phyloP scores from a whole-genome alignment of 345 rosid genomes.

The Capsella bursapastoris region DNA sequence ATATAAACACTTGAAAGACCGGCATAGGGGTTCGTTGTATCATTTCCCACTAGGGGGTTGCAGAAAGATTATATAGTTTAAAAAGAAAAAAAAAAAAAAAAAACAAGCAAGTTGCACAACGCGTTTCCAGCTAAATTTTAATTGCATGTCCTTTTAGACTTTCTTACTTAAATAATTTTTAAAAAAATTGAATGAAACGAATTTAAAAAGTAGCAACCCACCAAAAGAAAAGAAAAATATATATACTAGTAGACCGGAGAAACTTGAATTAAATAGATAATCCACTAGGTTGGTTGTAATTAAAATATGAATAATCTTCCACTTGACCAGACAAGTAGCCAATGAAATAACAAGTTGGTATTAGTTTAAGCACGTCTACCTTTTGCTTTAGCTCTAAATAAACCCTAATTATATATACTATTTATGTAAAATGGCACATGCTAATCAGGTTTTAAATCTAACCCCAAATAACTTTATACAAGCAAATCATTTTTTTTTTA shows the following conservation, averaged over 20 bases:
- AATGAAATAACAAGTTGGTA: constrained; percentile 40
- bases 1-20: constrained; percentile 4
- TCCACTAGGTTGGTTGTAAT: constrained; percentile 31
- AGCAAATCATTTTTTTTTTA: too few relatives aligned
- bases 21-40: constrained; percentile 38
- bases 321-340: constrained; percentile 41
- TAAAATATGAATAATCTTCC: constrained; percentile 38
- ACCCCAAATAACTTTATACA: too few relatives aligned
- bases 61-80: too few relatives aligned
- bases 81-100: constrained; percentile 5
- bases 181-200: constrained; percentile 11
- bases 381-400: constrained; percentile 20
- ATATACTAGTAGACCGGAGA: constrained; percentile 26
- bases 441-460: constrained; percentile 27
- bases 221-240: not conserved
- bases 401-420: not conserved
- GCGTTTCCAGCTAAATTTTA: constrained; percentile 39
- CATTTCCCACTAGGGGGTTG: constrained; percentile 34
- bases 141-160: constrained; percentile 40
- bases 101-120: constrained; percentile 37
- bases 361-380: constrained; percentile 35
- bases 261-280: constrained; percentile 20
- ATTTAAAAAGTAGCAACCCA: constrained; percentile 10
- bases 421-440: constrained; percentile 31
- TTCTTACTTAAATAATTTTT: not conserved